Conservation (phyloP, 306 rosid genomes). For the Rubus parviflorus region DNA sequence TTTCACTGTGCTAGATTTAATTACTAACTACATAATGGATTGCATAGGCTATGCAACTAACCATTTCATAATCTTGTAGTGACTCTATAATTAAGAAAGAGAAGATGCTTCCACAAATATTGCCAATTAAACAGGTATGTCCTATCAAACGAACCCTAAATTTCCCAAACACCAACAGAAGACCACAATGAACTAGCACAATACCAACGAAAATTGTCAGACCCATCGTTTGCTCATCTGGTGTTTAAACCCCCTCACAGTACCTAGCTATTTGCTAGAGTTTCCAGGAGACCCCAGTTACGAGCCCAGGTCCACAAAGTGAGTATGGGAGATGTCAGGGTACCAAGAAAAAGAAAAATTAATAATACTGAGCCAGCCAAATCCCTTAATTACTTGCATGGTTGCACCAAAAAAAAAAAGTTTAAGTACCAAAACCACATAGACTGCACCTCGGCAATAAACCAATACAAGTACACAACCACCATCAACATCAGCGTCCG, state of each 20-base stretch:
- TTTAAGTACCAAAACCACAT: too few relatives aligned
- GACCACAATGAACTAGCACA: neutral
- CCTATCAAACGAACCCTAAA: neutral
- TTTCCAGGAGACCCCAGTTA: neutral
- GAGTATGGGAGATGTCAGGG: neutral
- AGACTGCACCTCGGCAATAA: neutral
- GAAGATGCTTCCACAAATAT: neutral
- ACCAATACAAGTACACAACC: neutral
- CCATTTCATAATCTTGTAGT: neutral
- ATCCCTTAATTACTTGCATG: neutral
- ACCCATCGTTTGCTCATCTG: neutral
- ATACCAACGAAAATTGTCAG: neutral
- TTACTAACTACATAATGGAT: neutral
- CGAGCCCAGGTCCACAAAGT: neutral
- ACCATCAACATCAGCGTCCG: neutral
- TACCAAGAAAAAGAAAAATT: neutral
- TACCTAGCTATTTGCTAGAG: neutral
- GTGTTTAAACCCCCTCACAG: neutral
- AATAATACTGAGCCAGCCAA: neutral
- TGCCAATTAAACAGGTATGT: neutral
- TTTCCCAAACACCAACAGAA: constrained; percentile 1
- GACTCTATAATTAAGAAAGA: neutral
- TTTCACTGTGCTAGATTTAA: neutral
- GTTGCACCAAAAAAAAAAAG: neutral
- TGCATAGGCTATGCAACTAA: neutral